These are phyloP conservation scores for Penicillium nordicum DNA, from an alignment of 2,329 filamentous ascomycete species.

Conservation along the genomic window DNA sequence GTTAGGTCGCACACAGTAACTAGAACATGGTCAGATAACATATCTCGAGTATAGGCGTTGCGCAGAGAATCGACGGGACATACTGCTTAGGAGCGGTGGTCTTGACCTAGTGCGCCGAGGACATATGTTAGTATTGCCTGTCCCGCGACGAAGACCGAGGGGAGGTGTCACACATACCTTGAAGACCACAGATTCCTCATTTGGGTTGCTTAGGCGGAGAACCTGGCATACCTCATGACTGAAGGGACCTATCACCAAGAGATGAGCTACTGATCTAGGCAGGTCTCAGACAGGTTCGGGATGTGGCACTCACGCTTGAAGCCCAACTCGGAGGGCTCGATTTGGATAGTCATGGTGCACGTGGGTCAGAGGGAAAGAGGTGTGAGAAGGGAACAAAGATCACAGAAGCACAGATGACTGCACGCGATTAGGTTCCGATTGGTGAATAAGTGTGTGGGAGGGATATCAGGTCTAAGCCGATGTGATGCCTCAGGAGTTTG, in stretches of 20 bases:
- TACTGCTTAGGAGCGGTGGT: slow-evolving; percentile 99
- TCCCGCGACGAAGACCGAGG: slow-evolving; percentile 10
- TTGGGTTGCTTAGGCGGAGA: slow-evolving; percentile 57
- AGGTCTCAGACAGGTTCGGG: neutral
- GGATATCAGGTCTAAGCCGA: slow-evolving; percentile 19
- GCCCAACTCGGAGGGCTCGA: slow-evolving; percentile 85
- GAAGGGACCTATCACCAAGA: slow-evolving; percentile 53
- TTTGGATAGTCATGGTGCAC: slow-evolving; percentile 82
- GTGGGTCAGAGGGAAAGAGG: neutral
- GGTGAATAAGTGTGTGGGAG: slow-evolving; percentile 4
- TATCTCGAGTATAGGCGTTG: neutral
- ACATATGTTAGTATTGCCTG: slow-evolving; percentile 25
- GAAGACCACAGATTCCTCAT: slow-evolving; percentile 60
- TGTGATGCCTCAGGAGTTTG: slow-evolving; percentile 22
- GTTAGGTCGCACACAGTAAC: slow-evolving; percentile 97
- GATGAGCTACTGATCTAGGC: slow-evolving; percentile 20
- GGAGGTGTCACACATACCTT: slow-evolving; percentile 49
- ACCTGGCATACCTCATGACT: slow-evolving; percentile 62
- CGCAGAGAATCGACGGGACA: slow-evolving; percentile 37
- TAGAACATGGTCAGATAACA: slow-evolving; percentile 41
- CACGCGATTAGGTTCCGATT: slow-evolving; percentile 13
- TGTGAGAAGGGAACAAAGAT: neutral
- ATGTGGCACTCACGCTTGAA: slow-evolving; percentile 68
- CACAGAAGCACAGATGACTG: neutral
- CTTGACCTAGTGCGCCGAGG: slow-evolving; percentile 68